Evolutionary conservation across 495 filamentous ascomycete genomes (phyloP).

Genomic region (Penicillium soppii): DNA sequence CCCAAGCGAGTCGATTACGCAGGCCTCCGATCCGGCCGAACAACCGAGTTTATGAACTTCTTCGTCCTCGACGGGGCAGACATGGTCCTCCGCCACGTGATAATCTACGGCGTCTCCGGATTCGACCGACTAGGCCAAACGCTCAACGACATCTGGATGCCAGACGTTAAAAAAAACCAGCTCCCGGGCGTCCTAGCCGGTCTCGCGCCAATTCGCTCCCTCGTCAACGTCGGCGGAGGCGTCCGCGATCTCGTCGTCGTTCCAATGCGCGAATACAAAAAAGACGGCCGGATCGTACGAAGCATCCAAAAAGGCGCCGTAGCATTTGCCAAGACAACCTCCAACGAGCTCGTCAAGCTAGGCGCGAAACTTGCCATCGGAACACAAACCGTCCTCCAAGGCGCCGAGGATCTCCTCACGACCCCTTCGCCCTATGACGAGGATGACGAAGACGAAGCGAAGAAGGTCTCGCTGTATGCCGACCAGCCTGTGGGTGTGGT

Average conservation of each 20-base stretch:
- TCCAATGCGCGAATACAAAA: constrained; percentile 87
- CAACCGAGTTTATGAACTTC: constrained; percentile 99
- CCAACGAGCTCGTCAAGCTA: constrained; percentile 84
- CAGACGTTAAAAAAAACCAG: constrained; percentile 86
- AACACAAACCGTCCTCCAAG: constrained; percentile 86
- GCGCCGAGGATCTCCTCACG: constrained; percentile 76
- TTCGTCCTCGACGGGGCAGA: constrained; percentile 86
- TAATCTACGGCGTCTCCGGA: constrained; percentile 87
- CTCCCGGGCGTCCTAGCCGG: constrained; percentile 87
- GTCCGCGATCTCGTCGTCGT: constrained; percentile 83
- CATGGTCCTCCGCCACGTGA: constrained; percentile 82
- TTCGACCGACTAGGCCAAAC: constrained; percentile 85
- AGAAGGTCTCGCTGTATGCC: constrained; percentile 84
- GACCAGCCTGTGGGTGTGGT: constrained; percentile 86
- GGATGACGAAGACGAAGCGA: constrained; percentile 61
- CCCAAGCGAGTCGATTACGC: constrained; percentile 95
- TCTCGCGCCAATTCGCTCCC: constrained; percentile 80
- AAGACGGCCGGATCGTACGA: constrained; percentile 89
- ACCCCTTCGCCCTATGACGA: constrained; percentile 51
- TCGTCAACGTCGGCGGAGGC: constrained; percentile 87
- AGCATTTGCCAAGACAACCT: constrained; percentile 88
- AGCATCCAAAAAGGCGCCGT: constrained; percentile 87
- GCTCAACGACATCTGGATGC: constrained; percentile 96
- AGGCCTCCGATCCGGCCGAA: constrained; percentile 93
- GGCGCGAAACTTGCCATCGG: constrained; percentile 95